Evolutionary conservation across 2,329 filamentous ascomycete genomes (phyloP).

Genomic region (Chrysosphaeria jannelii): DNA sequence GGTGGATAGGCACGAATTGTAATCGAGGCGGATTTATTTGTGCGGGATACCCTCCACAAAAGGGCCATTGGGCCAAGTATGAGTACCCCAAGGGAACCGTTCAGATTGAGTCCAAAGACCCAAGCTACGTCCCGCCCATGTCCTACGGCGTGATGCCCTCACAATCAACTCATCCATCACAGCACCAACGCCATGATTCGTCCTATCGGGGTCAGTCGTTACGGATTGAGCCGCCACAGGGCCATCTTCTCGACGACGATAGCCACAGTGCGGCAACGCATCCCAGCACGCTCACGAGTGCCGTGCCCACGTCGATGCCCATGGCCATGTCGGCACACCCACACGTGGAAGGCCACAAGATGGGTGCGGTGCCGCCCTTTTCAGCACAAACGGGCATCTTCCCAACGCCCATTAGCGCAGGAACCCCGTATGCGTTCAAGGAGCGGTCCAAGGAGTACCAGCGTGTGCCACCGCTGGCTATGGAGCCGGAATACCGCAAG

Average conservation of each 20-base stretch:
- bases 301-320: too few relatives aligned
- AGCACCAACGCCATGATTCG: too few relatives aligned
- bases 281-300: slow-evolving; percentile 23
- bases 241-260: slow-evolving; percentile 26
- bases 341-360: slow-evolving; percentile 20
- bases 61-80: slow-evolving; percentile 50
- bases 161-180: too few relatives aligned
- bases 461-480: slow-evolving; percentile 27
- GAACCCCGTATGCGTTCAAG: slow-evolving; percentile 14
- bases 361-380: slow-evolving; percentile 23
- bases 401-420: slow-evolving; percentile 30
- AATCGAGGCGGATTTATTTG: slow-evolving; percentile 70
- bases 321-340: too few relatives aligned
- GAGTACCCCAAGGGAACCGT: slow-evolving; percentile 36
- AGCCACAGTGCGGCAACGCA: slow-evolving; percentile 26
- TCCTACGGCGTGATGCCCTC: slow-evolving; percentile 23
- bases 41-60: slow-evolving; percentile 62
- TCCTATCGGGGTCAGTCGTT: slow-evolving; percentile 29
- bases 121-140: slow-evolving; percentile 26
- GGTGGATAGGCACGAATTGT: slow-evolving; percentile 55
- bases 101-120: slow-evolving; percentile 61
- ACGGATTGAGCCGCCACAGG: slow-evolving; percentile 31
- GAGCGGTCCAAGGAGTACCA: slow-evolving; percentile 23
- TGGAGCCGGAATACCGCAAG: slow-evolving; percentile 27
- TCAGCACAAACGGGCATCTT: slow-evolving; percentile 21